These are phyloP conservation scores for Metrosideros polymorpha DNA, from an alignment of 441 rosid genomes.

Conservation along the genomic window DNA sequence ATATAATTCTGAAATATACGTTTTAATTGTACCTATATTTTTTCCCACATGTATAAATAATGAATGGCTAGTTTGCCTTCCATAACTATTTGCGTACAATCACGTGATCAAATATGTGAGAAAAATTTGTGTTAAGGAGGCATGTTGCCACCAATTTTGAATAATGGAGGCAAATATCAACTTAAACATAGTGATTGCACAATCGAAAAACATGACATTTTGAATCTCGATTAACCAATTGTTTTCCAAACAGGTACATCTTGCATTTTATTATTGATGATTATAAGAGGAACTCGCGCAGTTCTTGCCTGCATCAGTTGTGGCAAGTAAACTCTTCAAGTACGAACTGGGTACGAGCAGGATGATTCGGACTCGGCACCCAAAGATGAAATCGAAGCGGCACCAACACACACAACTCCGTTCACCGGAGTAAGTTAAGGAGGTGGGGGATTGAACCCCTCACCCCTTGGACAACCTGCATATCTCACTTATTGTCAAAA, in stretches of 20 bases:
- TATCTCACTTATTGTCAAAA: neutral
- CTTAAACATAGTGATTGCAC: neutral
- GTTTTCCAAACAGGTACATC: neutral
- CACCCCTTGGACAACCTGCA: neutral
- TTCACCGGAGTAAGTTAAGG: neutral
- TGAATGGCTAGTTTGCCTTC: neutral
- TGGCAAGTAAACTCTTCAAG: neutral
- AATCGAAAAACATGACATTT: neutral
- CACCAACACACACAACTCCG: fast-evolving
- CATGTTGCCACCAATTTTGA: neutral
- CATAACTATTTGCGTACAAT: neutral
- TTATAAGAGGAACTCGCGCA: neutral
- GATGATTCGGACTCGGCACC: neutral
- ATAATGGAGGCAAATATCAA: neutral
- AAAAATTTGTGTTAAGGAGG: neutral
- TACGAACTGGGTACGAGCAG: neutral
- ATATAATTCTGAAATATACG: neutral
- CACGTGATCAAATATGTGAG: neutral
- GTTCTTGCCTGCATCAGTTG: neutral
- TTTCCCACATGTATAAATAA: neutral
- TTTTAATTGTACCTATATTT: neutral
- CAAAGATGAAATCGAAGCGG: neutral
- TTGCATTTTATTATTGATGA: neutral
- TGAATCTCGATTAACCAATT: neutral
- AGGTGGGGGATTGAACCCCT: neutral